Base-by-base conservation (phyloP, 225 moss, liverwort and hornwort genomes). In the Neckera pumila region DNA sequence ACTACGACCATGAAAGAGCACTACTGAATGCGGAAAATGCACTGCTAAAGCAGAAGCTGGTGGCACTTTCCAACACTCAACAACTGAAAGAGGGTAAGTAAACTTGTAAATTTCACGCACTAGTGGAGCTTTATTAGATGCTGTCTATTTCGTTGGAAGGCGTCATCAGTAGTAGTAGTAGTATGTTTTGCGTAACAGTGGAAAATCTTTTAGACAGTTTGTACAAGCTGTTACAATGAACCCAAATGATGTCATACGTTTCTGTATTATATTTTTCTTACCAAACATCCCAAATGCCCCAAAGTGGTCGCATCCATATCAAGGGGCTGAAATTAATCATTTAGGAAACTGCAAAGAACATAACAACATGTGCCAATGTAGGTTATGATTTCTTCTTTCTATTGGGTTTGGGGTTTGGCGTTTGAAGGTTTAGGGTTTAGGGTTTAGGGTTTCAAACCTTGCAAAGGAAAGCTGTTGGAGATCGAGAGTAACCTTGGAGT, bases 1-100 rank as follows among this genome's bases (percentile, higher is more conserved):
- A 81, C 80, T 97, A 91, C 47, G 97, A 98, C 89, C 98, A 93
- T 85, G 96, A 96, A 87, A 93, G 98, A 88, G 94, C 85, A 34
- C 86, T 96, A 31, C 75, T 98, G 84, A 97, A 92, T 77, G 92
- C 94, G 47, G 98, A 98, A 87, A 98, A 98, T 90, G 90, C 92
- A 33, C 5, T 93, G 62, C 83, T 97, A 30, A 98, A 96, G 93
- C 97, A 98, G 88, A 96, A 98, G 79, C 92, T 98, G 89, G 93
- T 95, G 70, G 92, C 95, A 9, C 87, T 96, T 9, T 45, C 91
- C 28, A 94, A 98, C 89, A 92, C 94, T 28, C 93, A 96, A 83
- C 95, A 94, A 83, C 85, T 91, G 58, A 98, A 98, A 89, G 98
- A 96, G 67, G 96, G 98, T 98, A 90, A 89, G 90, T 30, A n/a